Percentiles rank a stretch among this genome's conserved stretches.
Evolutionary conservation across 768 basidiomycete genomes (phyloP).

Genomic region (Kwoniella mangroviensis): DNA sequence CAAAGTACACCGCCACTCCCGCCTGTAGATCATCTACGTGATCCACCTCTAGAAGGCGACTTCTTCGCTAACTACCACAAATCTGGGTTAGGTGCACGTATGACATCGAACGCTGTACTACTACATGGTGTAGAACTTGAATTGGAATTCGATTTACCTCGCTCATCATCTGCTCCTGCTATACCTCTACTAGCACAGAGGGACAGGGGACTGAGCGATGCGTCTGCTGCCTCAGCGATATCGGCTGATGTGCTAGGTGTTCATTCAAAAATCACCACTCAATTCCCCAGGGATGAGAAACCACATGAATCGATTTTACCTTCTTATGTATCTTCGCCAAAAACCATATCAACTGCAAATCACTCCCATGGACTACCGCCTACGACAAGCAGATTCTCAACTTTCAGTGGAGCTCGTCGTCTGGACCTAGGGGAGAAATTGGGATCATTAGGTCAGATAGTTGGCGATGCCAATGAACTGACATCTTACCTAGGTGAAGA

Average conservation of each 20-base stretch:
- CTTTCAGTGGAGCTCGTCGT: conserved; percentile 6
- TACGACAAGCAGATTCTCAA: conserved; percentile 10
- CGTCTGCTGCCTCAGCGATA: neutral
- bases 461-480: conserved; percentile 22
- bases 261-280: neutral
- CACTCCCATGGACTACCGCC: neutral
- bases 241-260: conserved; percentile 7
- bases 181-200: conserved; percentile 7
- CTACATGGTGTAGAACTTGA: conserved; percentile 1
- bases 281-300: neutral
- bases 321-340: conserved; percentile 1
- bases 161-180: conserved; percentile 26
- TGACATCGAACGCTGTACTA: conserved; percentile 15
- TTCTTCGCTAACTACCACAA: conserved; percentile 17
- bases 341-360: neutral
- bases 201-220: conserved; percentile 9
- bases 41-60: conserved; percentile 12
- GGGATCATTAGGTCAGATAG: conserved; percentile 16
- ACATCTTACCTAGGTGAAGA: conserved; percentile 31
- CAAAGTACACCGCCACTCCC: conserved; percentile 24
- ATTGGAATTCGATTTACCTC: conserved; percentile 17
- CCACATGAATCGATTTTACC: neutral
- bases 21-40: conserved; percentile 11
- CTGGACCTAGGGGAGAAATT: conserved; percentile 1
- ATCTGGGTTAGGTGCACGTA: neutral